Evolutionary conservation across 352 stramenopile genomes (phyloP), one percentile per base, ranked within the genome.

Genomic region (Globisporangium takayamanum): DNA sequence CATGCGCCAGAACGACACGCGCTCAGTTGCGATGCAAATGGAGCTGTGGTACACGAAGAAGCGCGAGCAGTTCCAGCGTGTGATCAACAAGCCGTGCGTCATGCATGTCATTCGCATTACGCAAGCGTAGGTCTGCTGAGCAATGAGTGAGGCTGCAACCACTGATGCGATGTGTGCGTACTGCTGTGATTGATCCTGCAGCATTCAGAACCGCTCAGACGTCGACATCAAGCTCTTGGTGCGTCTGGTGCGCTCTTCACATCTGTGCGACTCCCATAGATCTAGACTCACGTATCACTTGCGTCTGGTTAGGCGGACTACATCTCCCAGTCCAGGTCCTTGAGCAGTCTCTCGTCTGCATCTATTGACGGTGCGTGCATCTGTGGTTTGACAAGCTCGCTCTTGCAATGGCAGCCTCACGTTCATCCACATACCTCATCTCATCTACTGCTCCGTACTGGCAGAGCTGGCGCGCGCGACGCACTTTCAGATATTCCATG

Each of bases 171-270:
- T 36, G 30, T 15, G 25, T 41, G 16, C 16, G 22, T 44, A 20
- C 12, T 18, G n/a, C 20, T 15, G 2, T 16, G 16, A 20, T 14
- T 57, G 39, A 37, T 53, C 0, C 20, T 47, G 20, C 33, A 84
- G 72, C 14, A 70, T 78, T 44, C 61, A 78, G 39, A 67, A 70
- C 30, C 65, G 74, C 28, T 72, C 65, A 3, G 72, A 82, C n/a
- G 42, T 80, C 18, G 74, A 81, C 55, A 55, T 82, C 39, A 84
- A 82, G 57, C 54, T 84, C 8, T 46, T 84, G 56, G 72, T 84
- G 55, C 20, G 57, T 53, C 8, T 33, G 8, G n/a, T 46, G 30
- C 7, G 36, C 33, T 26, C 2, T 48, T 30, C 8, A 6, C 26
- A n/a, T 16, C 42, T 3, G 16, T 3, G 16, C 16, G 41, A 20